These are phyloP conservation scores for Elsinoe perseae DNA, from an alignment of 2,329 filamentous ascomycete genomes.

Conservation along the genomic window DNA sequence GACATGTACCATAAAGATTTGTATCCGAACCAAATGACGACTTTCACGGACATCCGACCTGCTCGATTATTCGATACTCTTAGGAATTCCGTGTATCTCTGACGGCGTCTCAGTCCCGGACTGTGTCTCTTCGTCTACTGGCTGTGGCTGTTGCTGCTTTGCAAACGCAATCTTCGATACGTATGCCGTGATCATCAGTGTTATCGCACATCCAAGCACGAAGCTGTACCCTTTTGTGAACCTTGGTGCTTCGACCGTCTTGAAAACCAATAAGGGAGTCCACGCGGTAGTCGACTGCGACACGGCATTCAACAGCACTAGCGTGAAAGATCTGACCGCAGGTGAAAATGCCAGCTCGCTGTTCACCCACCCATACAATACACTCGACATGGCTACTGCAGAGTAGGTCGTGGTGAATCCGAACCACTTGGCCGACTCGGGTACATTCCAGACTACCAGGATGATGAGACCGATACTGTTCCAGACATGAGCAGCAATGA, in stretches of 20 bases:
- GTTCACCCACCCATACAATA: conserved; percentile 49
- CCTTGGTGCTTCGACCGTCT: conserved; percentile 38
- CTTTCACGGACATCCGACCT: background rate
- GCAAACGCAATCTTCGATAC: background rate
- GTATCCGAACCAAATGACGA: background rate
- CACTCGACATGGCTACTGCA: conserved; percentile 46
- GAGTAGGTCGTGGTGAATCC: conserved; percentile 46
- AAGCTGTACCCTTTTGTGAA: conserved; percentile 40
- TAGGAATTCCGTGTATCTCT: background rate
- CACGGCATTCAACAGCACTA: conserved; percentile 48
- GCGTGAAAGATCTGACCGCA: conserved; percentile 35
- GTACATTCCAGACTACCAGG: conserved; percentile 49
- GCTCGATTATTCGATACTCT: background rate
- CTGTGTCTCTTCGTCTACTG: background rate
- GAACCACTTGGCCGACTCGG: conserved; percentile 48
- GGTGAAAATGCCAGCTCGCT: conserved; percentile 30
- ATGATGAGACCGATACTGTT: conserved; percentile 50
- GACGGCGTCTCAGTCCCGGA: background rate
- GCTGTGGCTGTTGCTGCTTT: background rate
- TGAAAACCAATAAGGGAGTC: conserved; percentile 48
- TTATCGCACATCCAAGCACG: background rate
- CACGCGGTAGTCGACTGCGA: conserved; percentile 50
- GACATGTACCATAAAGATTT: background rate
- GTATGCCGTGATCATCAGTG: background rate
- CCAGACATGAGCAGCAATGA: conserved; percentile 44